Conservation (phyloP, 2,329 filamentous ascomycete genomes). For the Juglanconis juglandina region DNA sequence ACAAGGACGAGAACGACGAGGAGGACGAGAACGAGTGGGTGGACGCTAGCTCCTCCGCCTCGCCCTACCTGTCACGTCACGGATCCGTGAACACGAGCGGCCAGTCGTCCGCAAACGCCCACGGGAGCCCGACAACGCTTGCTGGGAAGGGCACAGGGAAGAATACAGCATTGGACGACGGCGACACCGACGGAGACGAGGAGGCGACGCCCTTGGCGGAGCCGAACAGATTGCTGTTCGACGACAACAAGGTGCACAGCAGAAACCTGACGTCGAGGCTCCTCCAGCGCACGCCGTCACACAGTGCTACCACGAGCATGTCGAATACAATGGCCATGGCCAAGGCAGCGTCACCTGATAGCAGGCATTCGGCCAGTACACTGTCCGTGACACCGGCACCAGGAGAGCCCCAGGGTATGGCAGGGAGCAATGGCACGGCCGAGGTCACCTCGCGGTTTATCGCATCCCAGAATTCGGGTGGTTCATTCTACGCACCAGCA, state of each 20-base stretch:
- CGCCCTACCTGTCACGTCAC: constrained; percentile 52
- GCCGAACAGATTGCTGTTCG: constrained; percentile 25
- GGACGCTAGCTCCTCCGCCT: constrained; percentile 62
- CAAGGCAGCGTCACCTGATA: constrained; percentile 34
- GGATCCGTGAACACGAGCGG: constrained; percentile 48
- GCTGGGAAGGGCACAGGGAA: constrained; percentile 3
- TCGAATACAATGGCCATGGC: constrained; percentile 56
- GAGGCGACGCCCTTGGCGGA: constrained; percentile 20
- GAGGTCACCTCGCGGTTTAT: constrained; percentile 60
- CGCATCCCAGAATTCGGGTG: constrained; percentile 40
- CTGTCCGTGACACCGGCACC: constrained; percentile 31
- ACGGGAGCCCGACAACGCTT: constrained; percentile 16
- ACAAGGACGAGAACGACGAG: constrained; percentile 45
- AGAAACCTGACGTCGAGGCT: constrained; percentile 66
- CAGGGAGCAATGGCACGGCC: constrained; percentile 40
- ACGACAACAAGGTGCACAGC: constrained; percentile 50
- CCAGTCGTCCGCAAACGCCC: constrained; percentile 43
- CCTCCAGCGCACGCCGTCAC: constrained; percentile 60
- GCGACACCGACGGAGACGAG: constrained; percentile 11
- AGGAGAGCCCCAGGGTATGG: constrained; percentile 23
- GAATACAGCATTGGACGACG: constrained; percentile 17
- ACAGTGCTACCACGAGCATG: constrained; percentile 62
- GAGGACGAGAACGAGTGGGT: constrained; percentile 62
- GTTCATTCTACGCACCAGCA: constrained; percentile 47
- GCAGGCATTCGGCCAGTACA: constrained; percentile 22